Conservation (phyloP, 805 yeast species). For the Candida sithepensis region DNA sequence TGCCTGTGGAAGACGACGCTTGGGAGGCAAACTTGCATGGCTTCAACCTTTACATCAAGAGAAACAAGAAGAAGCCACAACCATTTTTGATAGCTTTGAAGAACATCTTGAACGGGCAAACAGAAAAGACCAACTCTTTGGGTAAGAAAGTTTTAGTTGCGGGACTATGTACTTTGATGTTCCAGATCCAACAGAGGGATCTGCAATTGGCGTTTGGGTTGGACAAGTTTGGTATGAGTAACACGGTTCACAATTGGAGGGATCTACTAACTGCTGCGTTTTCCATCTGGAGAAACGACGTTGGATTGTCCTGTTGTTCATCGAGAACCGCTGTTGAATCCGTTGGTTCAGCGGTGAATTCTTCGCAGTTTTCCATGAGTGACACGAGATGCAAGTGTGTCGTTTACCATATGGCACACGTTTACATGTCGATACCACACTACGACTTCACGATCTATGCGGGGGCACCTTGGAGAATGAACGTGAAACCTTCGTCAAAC, state of each 20-base stretch:
- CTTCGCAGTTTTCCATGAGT: conserved; percentile 30
- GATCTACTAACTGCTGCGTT: conserved; percentile 65
- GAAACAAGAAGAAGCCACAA: conserved; percentile 26
- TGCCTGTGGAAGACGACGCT: conserved; percentile 60
- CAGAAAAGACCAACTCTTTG: conserved; percentile 48
- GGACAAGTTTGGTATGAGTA: conserved; percentile 31
- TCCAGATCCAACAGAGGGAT: conserved; percentile 71
- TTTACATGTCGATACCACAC: conserved; percentile 66
- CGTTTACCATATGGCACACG: conserved; percentile 69
- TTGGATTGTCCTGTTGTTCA: conserved; percentile 35
- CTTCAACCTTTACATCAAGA: conserved; percentile 22
- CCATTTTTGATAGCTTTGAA: conserved; percentile 58
- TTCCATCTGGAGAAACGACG: conserved; percentile 62
- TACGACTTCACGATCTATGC: conserved; percentile 76
- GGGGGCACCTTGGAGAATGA: conserved; percentile 82
- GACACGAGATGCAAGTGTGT: conserved; percentile 60
- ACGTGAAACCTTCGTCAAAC: conserved; percentile 50
- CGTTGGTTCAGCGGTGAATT: conserved; percentile 22
- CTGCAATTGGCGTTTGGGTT: conserved; percentile 51
- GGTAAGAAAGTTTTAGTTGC: conserved; percentile 65
- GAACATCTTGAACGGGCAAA: conserved; percentile 49
- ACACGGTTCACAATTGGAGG: conserved; percentile 55
- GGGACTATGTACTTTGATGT: conserved; percentile 63
- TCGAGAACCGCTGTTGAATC: conserved; percentile 32
- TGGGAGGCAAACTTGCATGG: conserved; percentile 40